Evolutionary conservation across 345 rosid species (phyloP).

Genomic region (Eutrema heterophyllum): DNA sequence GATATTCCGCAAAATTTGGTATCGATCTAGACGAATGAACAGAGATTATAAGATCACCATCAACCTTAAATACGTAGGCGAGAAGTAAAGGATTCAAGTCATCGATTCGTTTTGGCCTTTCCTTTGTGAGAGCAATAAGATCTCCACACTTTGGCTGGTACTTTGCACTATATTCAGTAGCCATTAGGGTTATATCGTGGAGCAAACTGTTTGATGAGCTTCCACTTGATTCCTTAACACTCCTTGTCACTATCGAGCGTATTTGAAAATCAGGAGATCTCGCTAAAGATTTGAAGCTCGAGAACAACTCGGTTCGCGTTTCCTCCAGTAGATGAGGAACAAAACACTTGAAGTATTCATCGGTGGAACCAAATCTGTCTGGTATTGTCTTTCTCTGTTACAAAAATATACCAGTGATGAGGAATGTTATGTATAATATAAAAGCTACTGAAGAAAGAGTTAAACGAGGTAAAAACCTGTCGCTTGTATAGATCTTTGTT

Average conservation of each 20-base stretch:
- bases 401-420: not conserved
- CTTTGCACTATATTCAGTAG: not conserved
- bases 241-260: not conserved
- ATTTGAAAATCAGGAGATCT: constrained; percentile 12
- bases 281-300: constrained; percentile 15
- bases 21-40: not conserved
- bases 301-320: constrained; percentile 31
- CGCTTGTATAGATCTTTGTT: constrained; percentile 29
- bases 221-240: not conserved
- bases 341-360: constrained; percentile 30
- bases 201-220: not conserved
- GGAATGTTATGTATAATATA: not conserved
- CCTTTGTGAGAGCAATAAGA: constrained; percentile 35
- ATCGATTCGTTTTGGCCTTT: constrained; percentile 21
- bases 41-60: not conserved
- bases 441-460: not conserved
- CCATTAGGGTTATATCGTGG: not conserved
- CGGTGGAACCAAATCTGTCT: constrained; percentile 12
- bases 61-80: constrained; percentile 17
- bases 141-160: constrained; percentile 39
- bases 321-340: constrained; percentile 36
- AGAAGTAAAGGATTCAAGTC: constrained; percentile 28
- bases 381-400: constrained; percentile 35
- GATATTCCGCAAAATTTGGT: not conserved
- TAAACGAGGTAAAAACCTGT: constrained; percentile 1